Conservation (phyloP, 257 asterid species). For the Solanum habrochaites region DNA sequence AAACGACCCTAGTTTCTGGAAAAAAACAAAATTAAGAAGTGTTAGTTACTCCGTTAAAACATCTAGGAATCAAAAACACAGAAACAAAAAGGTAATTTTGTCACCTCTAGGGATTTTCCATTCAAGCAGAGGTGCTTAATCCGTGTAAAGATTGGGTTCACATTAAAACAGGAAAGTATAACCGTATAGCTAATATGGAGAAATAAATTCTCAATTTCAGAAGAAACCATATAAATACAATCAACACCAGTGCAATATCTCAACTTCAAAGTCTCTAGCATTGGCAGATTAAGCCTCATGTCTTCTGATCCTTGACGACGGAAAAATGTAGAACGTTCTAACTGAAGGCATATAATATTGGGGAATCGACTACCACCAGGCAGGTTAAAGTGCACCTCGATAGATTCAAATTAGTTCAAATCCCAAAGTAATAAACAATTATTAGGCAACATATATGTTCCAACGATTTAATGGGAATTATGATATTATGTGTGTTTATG, state of each 20-base stretch:
- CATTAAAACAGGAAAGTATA: not conserved
- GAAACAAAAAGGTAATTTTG: not conserved
- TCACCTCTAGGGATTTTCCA: not conserved
- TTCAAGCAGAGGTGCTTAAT: not conserved
- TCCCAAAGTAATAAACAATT: not conserved
- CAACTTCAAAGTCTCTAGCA: not conserved
- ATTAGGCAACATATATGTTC: not conserved
- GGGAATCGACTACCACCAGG: not conserved
- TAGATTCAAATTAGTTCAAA: not conserved
- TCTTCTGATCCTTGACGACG: not conserved
- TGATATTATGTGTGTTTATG: too few species aligned
- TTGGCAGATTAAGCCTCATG: not conserved
- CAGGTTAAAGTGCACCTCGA: not conserved
- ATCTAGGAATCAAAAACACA: not conserved
- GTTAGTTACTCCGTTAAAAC: not conserved
- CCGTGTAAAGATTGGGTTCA: not conserved
- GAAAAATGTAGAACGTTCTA: not conserved
- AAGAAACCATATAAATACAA: not conserved
- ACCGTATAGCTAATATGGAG: not conserved
- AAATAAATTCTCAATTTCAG: too few species aligned
- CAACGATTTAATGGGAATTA: not conserved
- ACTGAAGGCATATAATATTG: too few species aligned
- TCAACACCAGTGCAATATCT: not conserved
- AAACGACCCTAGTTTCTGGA: not conserved
- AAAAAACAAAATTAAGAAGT: not conserved